Percentiles rank a stretch among this genome's conserved stretches.
phyloP scores from a whole-genome alignment of 176 grass and related monocot species.

The Lolium multiflorum region DNA sequence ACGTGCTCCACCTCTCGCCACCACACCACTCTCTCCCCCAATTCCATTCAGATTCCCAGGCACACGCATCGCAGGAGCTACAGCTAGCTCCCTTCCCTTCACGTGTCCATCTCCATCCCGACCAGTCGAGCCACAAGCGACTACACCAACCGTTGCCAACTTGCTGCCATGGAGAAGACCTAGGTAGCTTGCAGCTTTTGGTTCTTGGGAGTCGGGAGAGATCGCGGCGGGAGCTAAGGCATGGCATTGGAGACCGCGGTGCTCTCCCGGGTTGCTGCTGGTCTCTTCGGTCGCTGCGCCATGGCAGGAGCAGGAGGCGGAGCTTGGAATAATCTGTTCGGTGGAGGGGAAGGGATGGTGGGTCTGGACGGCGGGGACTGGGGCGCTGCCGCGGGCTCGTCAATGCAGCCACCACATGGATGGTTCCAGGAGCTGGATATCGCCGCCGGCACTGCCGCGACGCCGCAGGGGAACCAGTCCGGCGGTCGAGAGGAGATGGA shows the following conservation, averaged over 20 bases:
- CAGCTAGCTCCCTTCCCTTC: constrained; percentile 37
- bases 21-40: constrained; percentile 8
- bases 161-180: constrained; percentile 41
- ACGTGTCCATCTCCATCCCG: constrained; percentile 34
- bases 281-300: constrained; percentile 59
- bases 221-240: constrained; percentile 1
- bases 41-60: constrained; percentile 35
- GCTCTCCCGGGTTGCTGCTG: constrained; percentile 53
- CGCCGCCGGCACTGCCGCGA: constrained; percentile 18
- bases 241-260: constrained; percentile 93
- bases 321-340: constrained; percentile 39
- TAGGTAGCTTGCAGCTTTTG: neutral
- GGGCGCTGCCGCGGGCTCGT: constrained; percentile 41
- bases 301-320: constrained; percentile 48
- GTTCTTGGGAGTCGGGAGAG: constrained; percentile 29
- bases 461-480: neutral
- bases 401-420: constrained; percentile 38
- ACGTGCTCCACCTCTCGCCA: constrained; percentile 8
- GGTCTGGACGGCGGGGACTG: constrained; percentile 37
- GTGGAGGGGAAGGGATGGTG: constrained; percentile 33
- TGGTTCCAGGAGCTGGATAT: constrained; percentile 51
- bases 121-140: constrained; percentile 32
- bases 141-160: constrained; percentile 27
- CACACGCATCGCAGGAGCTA: neutral
- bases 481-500: neutral